A percentile compares a stretch with the other conserved stretches of the same genome.
These are phyloP conservation scores for Suillus tomentosus DNA, from an alignment of 768 basidiomycete genomes.

Conservation along the genomic window DNA sequence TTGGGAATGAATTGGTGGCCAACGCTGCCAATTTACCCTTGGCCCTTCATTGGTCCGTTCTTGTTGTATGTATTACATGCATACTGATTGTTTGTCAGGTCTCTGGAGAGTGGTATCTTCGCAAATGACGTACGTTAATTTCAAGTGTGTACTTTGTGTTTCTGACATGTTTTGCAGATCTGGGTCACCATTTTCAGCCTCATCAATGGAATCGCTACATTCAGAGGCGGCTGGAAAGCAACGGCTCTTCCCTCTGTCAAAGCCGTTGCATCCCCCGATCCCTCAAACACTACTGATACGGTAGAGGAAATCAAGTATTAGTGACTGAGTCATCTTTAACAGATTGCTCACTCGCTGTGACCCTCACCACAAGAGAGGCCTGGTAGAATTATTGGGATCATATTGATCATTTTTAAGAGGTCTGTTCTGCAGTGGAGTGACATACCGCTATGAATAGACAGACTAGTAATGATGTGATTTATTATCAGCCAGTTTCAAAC, in stretches of 20 bases:
- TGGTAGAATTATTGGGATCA: background rate
- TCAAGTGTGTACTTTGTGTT: background rate
- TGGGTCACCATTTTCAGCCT: slow-evolving; percentile 45
- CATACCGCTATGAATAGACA: background rate
- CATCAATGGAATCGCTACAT: slow-evolving; percentile 58
- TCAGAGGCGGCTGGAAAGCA: slow-evolving; percentile 72
- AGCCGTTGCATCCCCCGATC: background rate
- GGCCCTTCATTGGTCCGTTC: slow-evolving; percentile 70
- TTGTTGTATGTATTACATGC: background rate
- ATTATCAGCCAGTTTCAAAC: too few species aligned
- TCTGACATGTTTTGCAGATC: slow-evolving; percentile 30
- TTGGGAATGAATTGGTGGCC: slow-evolving; percentile 69
- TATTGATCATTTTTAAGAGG: background rate
- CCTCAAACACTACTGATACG: background rate
- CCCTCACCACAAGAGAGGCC: too few species aligned
- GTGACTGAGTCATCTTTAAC: background rate
- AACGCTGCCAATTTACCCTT: slow-evolving; percentile 81
- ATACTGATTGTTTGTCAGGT: slow-evolving; percentile 46
- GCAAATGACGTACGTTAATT: slow-evolving; percentile 55
- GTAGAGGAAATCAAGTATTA: background rate
- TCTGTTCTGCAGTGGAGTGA: background rate
- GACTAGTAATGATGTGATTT: background rate
- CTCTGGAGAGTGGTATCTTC: slow-evolving; percentile 65
- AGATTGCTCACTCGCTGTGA: background rate
- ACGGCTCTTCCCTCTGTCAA: slow-evolving; percentile 41